A percentile compares a stretch with the other conserved stretches of the same genome.
Evolutionary conservation across 2,329 filamentous ascomycete genomes (phyloP).

Genomic region (Trichoderma atrobrunneum): DNA sequence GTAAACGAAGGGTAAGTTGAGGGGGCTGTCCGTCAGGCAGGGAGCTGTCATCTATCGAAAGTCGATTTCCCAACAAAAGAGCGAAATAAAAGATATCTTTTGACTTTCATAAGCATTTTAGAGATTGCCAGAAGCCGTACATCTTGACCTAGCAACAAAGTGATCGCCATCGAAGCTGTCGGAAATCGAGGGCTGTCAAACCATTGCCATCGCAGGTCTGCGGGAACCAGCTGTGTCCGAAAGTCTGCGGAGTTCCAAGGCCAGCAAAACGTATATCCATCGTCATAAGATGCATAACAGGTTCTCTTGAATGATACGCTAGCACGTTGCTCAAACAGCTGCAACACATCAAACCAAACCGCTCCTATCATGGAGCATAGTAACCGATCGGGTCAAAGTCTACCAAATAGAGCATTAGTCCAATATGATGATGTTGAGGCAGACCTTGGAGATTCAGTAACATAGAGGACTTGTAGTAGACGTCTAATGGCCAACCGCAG

Average conservation of each 20-base stretch:
- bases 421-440: neutral
- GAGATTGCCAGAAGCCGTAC: neutral
- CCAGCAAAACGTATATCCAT: neutral
- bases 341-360: neutral
- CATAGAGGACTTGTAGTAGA: neutral
- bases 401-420: neutral
- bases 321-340: neutral
- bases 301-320: neutral
- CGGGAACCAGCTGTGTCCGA: neutral
- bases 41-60: neutral
- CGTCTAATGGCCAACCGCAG: neutral
- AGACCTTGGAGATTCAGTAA: neutral
- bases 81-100: neutral
- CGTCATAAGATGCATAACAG: neutral
- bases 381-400: neutral
- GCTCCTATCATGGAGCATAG: neutral
- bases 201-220: neutral
- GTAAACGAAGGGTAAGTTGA: neutral
- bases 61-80: no score
- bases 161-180: neutral
- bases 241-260: neutral
- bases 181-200: neutral
- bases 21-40: neutral
- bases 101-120: neutral
- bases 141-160: neutral